phyloP scores from a whole-genome alignment of 768 basidiomycete species.

The Boletus rubroflammeus region DNA sequence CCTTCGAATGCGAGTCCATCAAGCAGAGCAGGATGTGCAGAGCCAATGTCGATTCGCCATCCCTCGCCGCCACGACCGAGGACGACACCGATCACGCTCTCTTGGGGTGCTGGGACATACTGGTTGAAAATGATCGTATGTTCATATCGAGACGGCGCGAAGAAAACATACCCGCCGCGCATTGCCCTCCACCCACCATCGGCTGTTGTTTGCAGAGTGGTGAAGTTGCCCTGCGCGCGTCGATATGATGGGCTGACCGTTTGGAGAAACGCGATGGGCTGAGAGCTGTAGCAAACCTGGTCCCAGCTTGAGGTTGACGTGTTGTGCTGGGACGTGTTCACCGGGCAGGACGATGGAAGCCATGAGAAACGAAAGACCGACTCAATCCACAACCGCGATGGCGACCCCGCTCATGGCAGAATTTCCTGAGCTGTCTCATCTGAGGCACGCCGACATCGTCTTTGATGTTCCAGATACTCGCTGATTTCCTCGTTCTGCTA shows the following conservation, averaged over 20 bases:
- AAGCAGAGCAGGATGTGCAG: conserved; percentile 78
- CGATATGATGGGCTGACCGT: conserved; percentile 38
- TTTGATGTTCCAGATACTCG: neutral
- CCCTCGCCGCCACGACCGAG: conserved; percentile 81
- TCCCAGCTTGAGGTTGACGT: conserved; percentile 81
- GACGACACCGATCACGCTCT: conserved; percentile 84
- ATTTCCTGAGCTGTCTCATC: conserved; percentile 68
- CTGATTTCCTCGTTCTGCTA: conserved; percentile 30
- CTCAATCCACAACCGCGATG: conserved; percentile 18
- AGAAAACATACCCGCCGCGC: conserved; percentile 65
- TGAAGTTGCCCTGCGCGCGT: conserved; percentile 70
- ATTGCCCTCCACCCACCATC: conserved; percentile 88
- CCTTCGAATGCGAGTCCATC: conserved; percentile 95
- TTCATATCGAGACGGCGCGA: neutral
- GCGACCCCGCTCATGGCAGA: conserved; percentile 49
- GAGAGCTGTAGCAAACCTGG: conserved; percentile 68
- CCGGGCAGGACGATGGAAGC: conserved; percentile 71
- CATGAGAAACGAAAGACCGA: conserved; percentile 34
- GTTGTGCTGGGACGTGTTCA: conserved; percentile 67
- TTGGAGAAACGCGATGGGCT: conserved; percentile 25
- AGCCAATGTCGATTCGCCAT: conserved; percentile 91
- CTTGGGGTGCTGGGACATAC: conserved; percentile 90
- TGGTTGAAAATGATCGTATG: conserved; percentile 30
- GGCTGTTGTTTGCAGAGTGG: conserved; percentile 67
- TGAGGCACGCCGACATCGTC: conserved; percentile 52